Base-by-base conservation (phyloP, 306 rosid species). In the Dalbergia oliveri region DNA sequence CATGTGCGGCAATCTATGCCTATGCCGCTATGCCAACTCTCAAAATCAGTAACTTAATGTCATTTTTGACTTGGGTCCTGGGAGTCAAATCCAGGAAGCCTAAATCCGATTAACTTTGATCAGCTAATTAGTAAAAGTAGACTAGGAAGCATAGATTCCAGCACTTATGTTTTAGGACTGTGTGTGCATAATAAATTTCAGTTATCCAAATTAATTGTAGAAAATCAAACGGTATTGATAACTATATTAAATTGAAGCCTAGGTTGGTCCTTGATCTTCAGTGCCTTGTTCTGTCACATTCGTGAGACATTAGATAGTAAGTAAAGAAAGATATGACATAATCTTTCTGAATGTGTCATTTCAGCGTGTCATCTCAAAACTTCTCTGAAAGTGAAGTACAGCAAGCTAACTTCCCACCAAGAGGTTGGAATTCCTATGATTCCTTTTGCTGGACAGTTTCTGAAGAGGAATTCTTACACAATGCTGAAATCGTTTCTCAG, bases 341-440 rank as follows among this genome's bases (percentile, higher is more conserved):
- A 73, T 60, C 35, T 39, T 60, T 84, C 73, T 70, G 68, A 26
- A 41, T 15, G 68, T 72, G 66, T 59, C 34, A 31, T 87, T 88
- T 67, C 89, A 93, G 99, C 76, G 92, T 87, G 34, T 85, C 77
- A 41, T 86, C 92, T n/a, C 75, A 76, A 74, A 81, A 70, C 79
- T 15, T 61, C 39, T 80, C 86, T 9, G 31, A 9, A 70, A 76
- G 66, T 18, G 26, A 45, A 51, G 50, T 18, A 41, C 82, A 82
- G 59, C 92, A 53, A 77, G 99, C 91, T 2, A 78, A 77, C 79
- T 51, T 86, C 79, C 99, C 99, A 9, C 98, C 97, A 44, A 91
- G 97, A 90, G 99, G 98, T 67, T 96, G 99, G 99, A 96, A 96
- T 84, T 93, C 99, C n/a, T 93, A 90, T 64, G 98, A 96, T 84